Evolutionary conservation across 2,329 filamentous ascomycete genomes (phyloP), one percentile per base, ranked within the genome.

Genomic region (Curvularia sp.): DNA sequence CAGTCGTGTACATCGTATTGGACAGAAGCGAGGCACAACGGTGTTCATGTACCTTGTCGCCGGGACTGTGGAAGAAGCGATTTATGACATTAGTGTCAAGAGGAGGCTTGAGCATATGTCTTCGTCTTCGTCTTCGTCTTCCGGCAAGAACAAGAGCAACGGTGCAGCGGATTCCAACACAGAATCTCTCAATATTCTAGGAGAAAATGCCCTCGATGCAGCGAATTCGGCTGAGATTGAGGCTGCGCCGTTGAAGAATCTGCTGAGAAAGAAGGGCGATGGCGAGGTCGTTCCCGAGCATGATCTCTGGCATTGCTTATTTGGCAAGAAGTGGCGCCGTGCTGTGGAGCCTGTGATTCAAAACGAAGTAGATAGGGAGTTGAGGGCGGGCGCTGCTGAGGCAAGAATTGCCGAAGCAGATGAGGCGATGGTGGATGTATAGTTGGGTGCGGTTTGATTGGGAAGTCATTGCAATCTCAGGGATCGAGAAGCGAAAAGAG

Each of bases 11-110:
- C 93, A 99, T 74, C 88, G 95, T 35, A 99, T 99, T 63, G 95
- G 95, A 0, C 95, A 98, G 77, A 84, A 89, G 63, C 88, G 91
- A 51, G 85, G 91, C 64, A 99, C 95, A 0, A 97, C 92, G 0
- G 93, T 98, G 1, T 98, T 93, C 90, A 89, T 97, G 76, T 98
- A 98, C 74, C 84, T 98, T 2, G 86, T 97, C n/a, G 87, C 89
- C 15, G 91, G 90, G 51, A 96, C 94, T 0, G 92, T 98, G 0
- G 95, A 99, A 73, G 90, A 96, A 78, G 90, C 90, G 1, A 96
- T 98, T 62, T 93, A 98, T 78, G 87, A 93, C 58, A 85, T 97
- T 33, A 95, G 92, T 0, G 92, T 96, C 1, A 83, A 85, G 59
- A 85, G 93, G 28, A 88, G 94, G 3, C 80, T 97, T 67, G 87